Conservation (phyloP, 345 rosid species). For the Kernera saxatilis region DNA sequence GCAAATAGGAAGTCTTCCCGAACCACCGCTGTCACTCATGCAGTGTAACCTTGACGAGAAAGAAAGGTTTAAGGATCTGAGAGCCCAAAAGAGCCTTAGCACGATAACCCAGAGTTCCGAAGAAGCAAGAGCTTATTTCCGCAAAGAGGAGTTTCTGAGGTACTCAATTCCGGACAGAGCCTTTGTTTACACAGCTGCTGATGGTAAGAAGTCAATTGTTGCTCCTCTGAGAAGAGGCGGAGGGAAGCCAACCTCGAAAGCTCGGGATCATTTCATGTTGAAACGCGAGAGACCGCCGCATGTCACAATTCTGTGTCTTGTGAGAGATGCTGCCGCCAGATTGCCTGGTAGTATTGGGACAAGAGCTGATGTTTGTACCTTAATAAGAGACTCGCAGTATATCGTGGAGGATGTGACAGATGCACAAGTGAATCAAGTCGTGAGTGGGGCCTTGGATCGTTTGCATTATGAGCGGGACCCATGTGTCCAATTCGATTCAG, state of each 20-base stretch:
- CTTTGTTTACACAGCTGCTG: slow-evolving; percentile 93
- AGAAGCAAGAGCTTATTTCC: slow-evolving; percentile 87
- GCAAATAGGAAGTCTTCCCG: slow-evolving; percentile 93
- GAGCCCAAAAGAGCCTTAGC: slow-evolving; percentile 97
- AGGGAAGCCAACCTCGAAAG: slow-evolving; percentile 99
- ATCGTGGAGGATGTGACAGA: slow-evolving; percentile 92
- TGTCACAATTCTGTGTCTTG: slow-evolving; percentile 96
- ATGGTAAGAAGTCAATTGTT: slow-evolving; percentile 93
- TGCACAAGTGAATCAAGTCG: slow-evolving; percentile 90
- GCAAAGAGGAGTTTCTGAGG: slow-evolving; percentile 82
- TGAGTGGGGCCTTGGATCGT: slow-evolving; percentile 98
- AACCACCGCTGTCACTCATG: slow-evolving; percentile 79
- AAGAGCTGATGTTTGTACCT: slow-evolving; percentile 98
- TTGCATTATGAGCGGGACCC: slow-evolving; percentile 99
- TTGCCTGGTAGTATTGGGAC: slow-evolving; percentile 99
- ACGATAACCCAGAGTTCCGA: slow-evolving; percentile 80
- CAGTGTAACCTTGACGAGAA: slow-evolving; percentile 87
- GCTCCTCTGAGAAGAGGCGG: slow-evolving; percentile 99
- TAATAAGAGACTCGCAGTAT: slow-evolving; percentile 91
- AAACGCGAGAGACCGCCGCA: slow-evolving; percentile 99
- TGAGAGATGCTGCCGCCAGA: slow-evolving; percentile 97
- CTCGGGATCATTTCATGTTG: slow-evolving; percentile 98
- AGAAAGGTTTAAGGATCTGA: slow-evolving; percentile 93
- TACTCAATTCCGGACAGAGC: slow-evolving; percentile 99
- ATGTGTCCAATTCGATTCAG: slow-evolving; percentile 89